These are phyloP conservation scores for Aspergillus ochraceoroseus DNA, from an alignment of 2,329 filamentous ascomycete genomes.

Conservation along the genomic window DNA sequence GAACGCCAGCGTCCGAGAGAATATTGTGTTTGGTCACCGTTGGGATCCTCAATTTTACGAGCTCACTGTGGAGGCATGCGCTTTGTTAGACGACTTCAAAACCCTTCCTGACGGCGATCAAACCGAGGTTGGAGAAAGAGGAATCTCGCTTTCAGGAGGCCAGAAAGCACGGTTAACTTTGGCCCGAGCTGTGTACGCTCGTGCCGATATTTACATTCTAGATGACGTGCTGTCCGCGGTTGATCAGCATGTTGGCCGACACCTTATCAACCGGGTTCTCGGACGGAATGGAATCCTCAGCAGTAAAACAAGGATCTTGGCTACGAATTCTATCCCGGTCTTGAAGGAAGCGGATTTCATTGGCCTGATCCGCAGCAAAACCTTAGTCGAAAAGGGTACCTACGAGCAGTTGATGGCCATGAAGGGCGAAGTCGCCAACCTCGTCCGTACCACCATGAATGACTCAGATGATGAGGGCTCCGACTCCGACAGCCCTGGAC, in stretches of 20 bases:
- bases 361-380: conserved; percentile 74
- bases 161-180: conserved; percentile 92
- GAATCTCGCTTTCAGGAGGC: conserved; percentile 90
- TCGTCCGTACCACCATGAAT: conserved; percentile 68
- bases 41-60: conserved; percentile 95
- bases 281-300: conserved; percentile 75
- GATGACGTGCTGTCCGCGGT: conserved; percentile 95
- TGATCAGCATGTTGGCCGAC: conserved; percentile 93
- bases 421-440: conserved; percentile 81
- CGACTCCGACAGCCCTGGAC: conserved; percentile 52
- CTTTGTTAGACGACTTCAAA: conserved; percentile 81
- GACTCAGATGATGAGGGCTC: conserved; percentile 42
- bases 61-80: conserved; percentile 84
- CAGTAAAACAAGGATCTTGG: conserved; percentile 84
- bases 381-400: conserved; percentile 79
- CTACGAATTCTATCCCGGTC: conserved; percentile 92
- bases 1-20: conserved; percentile 95
- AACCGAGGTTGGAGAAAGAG: conserved; percentile 92
- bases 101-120: conserved; percentile 93
- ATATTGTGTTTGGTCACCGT: conserved; percentile 92
- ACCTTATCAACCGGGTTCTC: conserved; percentile 91
- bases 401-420: conserved; percentile 88
- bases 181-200: conserved; percentile 88
- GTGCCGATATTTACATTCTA: conserved; percentile 91
- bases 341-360: conserved; percentile 87